Evolutionary conservation across 2,329 filamentous ascomycete species (phyloP).

Genomic region (Kalmusia sp.): DNA sequence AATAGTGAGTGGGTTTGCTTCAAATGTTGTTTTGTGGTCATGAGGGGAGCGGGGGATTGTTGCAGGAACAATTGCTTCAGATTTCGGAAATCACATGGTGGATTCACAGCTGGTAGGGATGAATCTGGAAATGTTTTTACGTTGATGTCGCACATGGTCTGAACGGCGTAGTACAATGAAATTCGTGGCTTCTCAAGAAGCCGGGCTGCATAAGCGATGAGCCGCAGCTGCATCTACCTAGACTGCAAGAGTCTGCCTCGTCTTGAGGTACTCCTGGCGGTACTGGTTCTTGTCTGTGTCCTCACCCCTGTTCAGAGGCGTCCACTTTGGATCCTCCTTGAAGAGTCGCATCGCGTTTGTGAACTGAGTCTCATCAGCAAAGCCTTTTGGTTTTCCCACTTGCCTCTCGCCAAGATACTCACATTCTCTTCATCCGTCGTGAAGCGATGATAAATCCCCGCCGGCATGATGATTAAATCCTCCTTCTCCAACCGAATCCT

Average conservation of each 20-base stretch:
- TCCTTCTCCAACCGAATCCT: slow-evolving; percentile 82
- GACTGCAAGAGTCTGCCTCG: slow-evolving; percentile 23
- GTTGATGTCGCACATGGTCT: background rate
- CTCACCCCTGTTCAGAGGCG: slow-evolving; percentile 79
- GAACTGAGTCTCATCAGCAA: slow-evolving; percentile 65
- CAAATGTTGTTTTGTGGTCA: too few relatives aligned
- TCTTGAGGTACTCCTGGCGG: slow-evolving; percentile 76
- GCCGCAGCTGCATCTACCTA: background rate
- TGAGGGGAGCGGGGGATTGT: background rate
- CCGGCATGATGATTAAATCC: slow-evolving; percentile 90
- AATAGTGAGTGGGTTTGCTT: too few relatives aligned
- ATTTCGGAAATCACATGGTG: too few relatives aligned
- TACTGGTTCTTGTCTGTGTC: slow-evolving; percentile 81
- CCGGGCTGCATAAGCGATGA: background rate
- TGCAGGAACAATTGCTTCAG: background rate
- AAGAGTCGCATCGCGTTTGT: slow-evolving; percentile 96
- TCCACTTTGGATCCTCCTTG: slow-evolving; percentile 99
- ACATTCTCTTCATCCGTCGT: slow-evolving; percentile 93
- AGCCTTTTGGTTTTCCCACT: background rate
- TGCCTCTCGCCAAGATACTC: slow-evolving; percentile 49
- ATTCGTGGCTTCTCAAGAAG: background rate
- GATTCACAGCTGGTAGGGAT: background rate
- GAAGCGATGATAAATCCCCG: slow-evolving; percentile 97
- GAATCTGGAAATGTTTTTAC: background rate
- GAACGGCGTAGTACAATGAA: background rate